Percentiles rank a stretch among this genome's conserved stretches.
phyloP scores from a whole-genome alignment of 2,329 filamentous ascomycete genomes.

The Apiospora koreana region DNA sequence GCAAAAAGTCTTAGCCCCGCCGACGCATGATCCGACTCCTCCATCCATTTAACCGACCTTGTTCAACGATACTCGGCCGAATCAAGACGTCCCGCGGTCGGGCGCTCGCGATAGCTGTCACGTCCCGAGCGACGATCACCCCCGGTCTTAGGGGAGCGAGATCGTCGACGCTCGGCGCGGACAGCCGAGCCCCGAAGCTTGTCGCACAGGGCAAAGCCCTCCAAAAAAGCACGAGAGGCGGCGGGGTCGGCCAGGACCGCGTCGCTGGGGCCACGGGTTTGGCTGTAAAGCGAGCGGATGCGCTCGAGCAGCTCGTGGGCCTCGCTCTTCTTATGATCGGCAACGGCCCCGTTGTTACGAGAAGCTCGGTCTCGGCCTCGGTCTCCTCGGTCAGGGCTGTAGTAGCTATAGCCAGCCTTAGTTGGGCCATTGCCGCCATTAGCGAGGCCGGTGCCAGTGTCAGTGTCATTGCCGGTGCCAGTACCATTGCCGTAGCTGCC shows the following conservation, averaged over 20 bases:
- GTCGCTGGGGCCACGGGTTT: constrained; percentile 18
- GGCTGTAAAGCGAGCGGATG: constrained; percentile 23
- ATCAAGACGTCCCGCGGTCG: not conserved
- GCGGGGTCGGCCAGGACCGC: constrained; percentile 23
- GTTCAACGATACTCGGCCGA: not conserved
- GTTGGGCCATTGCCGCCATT: too few relatives aligned
- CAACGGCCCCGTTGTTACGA: not conserved
- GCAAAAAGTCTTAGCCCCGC: too few relatives aligned
- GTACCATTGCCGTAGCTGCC: too few relatives aligned
- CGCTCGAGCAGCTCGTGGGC: constrained; percentile 16
- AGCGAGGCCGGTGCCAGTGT: too few relatives aligned
- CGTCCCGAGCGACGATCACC: not conserved
- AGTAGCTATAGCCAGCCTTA: not conserved
- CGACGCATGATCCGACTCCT: too few relatives aligned
- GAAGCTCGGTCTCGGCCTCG: not conserved
- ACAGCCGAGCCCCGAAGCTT: constrained; percentile 10
- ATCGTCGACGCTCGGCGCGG: constrained; percentile 9
- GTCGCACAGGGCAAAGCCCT: constrained; percentile 27
- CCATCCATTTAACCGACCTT: not conserved
- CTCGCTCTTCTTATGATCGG: constrained; percentile 16
- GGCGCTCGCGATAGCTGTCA: constrained; percentile 7
- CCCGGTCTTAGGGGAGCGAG: constrained; percentile 9
- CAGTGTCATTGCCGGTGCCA: too few relatives aligned
- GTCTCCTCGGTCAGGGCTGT: not conserved
- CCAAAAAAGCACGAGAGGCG: constrained; percentile 27